Base-by-base conservation (phyloP, 2,329 filamentous ascomycete genomes). In the Hymenoscyphus scutula region DNA sequence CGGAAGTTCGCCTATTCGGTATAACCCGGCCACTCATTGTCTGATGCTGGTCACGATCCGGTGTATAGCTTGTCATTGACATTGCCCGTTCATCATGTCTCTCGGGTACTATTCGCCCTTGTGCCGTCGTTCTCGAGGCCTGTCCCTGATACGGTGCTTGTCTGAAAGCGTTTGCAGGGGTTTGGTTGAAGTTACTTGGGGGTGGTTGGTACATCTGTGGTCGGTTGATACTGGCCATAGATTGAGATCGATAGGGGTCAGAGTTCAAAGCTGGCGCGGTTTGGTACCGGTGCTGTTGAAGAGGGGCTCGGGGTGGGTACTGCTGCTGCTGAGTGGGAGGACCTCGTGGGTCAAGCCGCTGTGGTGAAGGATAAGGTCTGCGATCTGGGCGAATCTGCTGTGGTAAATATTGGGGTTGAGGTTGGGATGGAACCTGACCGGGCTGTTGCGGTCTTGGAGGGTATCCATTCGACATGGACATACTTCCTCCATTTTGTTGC, bases 11-110 rank as follows among this genome's bases (percentile, higher is more conserved):
- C 76, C 90, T 84, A 71, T 88, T 90, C 2, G 95, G 95, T 68
- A 99, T 96, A 23, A 96, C 83, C 68, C 95, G 86, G 56, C 95
- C 95, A 74, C 91, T 96, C 86, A 94, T 96, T 5, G 93, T 97
- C 76, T 97, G 94, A 75, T 95, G 89, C 53, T 92, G 81, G 71
- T 90, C 89, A 64, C 85, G 83, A 69, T 96, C 91, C 60, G 89
- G 82, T 2, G 88, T 83, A 69, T 92, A 90, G 10, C 90, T 91
- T 5, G 89, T 95, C 89, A 99, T 89, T 54, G 94, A 97, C 95
- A 98, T 98, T 66, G 95, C 88, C 62, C 95, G 86, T 76, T 98
- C 94, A 71, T 96, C 91, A 65, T 93, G 90, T 60, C 94, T 87
- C 74, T 97, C 93, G 1, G 95, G 95, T 8, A 99, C 92, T 38